Evolutionary conservation across 1,284 basidiomycete species (phyloP).

Genomic region (Malassezia cuniculi): DNA sequence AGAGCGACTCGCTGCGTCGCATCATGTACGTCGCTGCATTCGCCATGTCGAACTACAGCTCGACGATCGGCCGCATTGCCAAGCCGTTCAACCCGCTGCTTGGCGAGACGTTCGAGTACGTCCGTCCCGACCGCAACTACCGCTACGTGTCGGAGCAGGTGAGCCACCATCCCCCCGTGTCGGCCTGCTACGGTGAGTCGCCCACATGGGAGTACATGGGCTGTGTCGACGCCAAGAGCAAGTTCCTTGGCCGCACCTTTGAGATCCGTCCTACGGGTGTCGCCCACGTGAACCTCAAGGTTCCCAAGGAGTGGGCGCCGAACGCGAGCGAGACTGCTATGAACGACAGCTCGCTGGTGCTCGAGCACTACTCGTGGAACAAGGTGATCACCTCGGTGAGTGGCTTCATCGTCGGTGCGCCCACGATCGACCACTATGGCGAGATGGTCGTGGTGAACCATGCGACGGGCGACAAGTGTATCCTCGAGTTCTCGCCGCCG

Average conservation of each 20-base stretch:
- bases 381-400: slow-evolving; percentile 55
- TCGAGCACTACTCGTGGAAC: slow-evolving; percentile 78
- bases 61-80: slow-evolving; percentile 56
- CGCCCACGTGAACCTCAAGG: slow-evolving; percentile 71
- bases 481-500: slow-evolving; percentile 85
- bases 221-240: slow-evolving; percentile 43
- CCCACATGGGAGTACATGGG: slow-evolving; percentile 83
- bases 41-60: slow-evolving; percentile 95
- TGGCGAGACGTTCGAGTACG: slow-evolving; percentile 88
- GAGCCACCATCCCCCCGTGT: slow-evolving; percentile 89
- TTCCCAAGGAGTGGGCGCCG: slow-evolving; percentile 45
- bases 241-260: slow-evolving; percentile 65
- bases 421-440: slow-evolving; percentile 93
- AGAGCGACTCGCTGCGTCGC: slow-evolving; percentile 65
- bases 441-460: slow-evolving; percentile 84
- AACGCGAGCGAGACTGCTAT: slow-evolving; percentile 6
- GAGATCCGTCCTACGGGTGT: slow-evolving; percentile 90
- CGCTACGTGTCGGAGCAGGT: slow-evolving; percentile 90
- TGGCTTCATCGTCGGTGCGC: slow-evolving; percentile 82
- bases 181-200: slow-evolving; percentile 71
- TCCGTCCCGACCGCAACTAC: slow-evolving; percentile 62
- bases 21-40: slow-evolving; percentile 91
- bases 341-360: slow-evolving; percentile 5
- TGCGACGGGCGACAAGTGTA: slow-evolving; percentile 75
- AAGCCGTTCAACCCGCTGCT: slow-evolving; percentile 47